Evolutionary conservation across 371 early-diverging fungal species (phyloP).

Genomic region (Choanephora cucurbitarum): DNA sequence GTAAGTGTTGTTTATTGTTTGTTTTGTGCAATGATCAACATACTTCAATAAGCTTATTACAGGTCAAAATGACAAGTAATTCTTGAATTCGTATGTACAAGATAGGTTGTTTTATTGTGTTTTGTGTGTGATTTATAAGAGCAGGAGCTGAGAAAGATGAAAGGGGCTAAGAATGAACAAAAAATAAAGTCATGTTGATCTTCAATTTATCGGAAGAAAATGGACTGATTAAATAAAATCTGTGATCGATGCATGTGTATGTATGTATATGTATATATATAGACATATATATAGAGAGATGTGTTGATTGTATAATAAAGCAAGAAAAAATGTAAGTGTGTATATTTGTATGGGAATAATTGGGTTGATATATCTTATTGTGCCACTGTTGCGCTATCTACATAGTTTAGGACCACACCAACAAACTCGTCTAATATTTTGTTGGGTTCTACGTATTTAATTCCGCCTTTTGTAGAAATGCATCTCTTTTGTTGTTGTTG

Average conservation of each 20-base stretch:
- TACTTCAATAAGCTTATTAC: no score
- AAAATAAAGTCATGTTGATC: not conserved
- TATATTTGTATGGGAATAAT: not conserved
- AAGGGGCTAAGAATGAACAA: not conserved
- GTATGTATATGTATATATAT: not conserved
- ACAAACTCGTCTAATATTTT: slow-evolving; percentile 37
- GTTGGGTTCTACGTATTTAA: slow-evolving; percentile 31
- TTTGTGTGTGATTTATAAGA: not conserved
- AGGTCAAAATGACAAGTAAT: not conserved
- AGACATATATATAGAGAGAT: not conserved
- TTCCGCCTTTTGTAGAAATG: slow-evolving; percentile 27
- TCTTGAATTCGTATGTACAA: not conserved
- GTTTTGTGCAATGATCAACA: no score
- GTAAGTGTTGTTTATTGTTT: no score
- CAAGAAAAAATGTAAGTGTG: not conserved
- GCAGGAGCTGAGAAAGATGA: no score
- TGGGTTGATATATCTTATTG: slow-evolving; percentile 1
- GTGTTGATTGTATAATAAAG: not conserved
- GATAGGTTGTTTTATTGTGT: not conserved
- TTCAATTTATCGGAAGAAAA: not conserved
- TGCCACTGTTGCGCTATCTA: slow-evolving; percentile 25
- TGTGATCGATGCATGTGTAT: not conserved
- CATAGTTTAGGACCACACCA: slow-evolving; percentile 36
- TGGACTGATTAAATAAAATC: not conserved
- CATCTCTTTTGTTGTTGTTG: slow-evolving; percentile 12